These are phyloP conservation scores for Cymbidium sinense DNA, from an alignment of 106 monocot genomes.

Conservation along the genomic window DNA sequence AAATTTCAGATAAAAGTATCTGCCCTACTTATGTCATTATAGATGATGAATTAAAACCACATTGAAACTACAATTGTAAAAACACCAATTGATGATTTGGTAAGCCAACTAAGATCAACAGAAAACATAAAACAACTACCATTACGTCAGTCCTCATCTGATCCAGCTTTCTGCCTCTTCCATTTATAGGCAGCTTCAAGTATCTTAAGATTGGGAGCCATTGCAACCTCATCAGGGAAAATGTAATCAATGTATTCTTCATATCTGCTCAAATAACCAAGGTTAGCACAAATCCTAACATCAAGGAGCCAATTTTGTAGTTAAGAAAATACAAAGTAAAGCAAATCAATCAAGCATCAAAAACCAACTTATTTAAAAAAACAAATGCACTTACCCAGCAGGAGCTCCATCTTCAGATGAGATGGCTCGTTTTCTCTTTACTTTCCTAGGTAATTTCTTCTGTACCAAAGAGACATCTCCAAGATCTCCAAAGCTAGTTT, in stretches of 20 bases:
- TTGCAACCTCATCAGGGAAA: constrained; percentile 86
- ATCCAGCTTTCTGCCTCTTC: constrained; percentile 57
- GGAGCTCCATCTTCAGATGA: constrained; percentile 65
- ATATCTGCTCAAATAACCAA: constrained; percentile 40
- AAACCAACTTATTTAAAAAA: not conserved
- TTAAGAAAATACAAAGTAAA: not conserved
- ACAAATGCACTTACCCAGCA: constrained; percentile 45
- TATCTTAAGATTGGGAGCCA: constrained; percentile 81
- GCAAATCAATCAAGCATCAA: not conserved
- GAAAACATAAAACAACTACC: not conserved
- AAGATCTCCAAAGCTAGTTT: constrained; percentile 44
- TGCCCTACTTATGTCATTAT: too few relatives aligned
- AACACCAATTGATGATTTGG: not conserved
- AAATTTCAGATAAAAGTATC: too few relatives aligned
- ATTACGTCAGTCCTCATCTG: constrained; percentile 26
- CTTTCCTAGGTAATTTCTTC: constrained; percentile 87
- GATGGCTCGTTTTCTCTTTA: constrained; percentile 88
- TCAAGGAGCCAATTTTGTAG: not conserved
- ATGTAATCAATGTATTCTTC: constrained; percentile 99
- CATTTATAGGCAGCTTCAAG: constrained; percentile 90
- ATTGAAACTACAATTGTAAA: not conserved
- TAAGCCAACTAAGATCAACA: not conserved
- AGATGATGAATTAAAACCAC: too few relatives aligned
- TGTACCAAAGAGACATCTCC: constrained; percentile 71
- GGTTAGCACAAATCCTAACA: not conserved